Evolutionary conservation across 352 stramenopile species (phyloP).

Genomic region (Phytophthora sansomeana): DNA sequence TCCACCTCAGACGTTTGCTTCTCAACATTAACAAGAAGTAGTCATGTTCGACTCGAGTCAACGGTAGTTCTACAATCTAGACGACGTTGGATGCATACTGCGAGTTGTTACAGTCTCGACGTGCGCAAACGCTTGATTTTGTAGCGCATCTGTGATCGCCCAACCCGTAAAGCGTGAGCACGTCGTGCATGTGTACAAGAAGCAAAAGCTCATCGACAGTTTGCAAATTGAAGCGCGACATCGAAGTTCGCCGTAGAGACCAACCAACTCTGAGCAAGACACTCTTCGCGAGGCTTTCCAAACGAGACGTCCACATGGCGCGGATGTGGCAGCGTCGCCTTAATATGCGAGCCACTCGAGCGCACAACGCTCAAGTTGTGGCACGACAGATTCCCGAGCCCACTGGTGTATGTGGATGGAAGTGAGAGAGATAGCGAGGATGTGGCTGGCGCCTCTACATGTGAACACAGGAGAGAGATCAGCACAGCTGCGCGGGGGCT

Average conservation of each 20-base stretch:
- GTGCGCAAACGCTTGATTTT: constrained; percentile 13
- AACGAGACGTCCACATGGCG: constrained; percentile 23
- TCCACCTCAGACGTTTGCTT: too few species aligned
- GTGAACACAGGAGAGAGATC: constrained; percentile 20
- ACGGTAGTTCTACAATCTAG: too few species aligned
- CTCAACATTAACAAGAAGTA: too few species aligned
- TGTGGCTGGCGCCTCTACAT: constrained; percentile 27
- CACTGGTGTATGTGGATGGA: constrained; percentile 25
- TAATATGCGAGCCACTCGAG: constrained; percentile 14
- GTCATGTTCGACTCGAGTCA: too few species aligned
- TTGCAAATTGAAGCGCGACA: constrained; percentile 8
- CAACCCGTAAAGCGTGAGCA: too few species aligned
- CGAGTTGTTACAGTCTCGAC: not conserved
- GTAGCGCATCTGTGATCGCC: not conserved
- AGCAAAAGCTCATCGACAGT: constrained; percentile 5
- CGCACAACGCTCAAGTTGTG: constrained; percentile 15
- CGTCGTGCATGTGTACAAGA: not conserved
- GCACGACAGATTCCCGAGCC: constrained; percentile 25
- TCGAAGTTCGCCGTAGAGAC: constrained; percentile 20
- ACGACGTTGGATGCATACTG: not conserved
- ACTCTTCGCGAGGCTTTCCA: constrained; percentile 26
- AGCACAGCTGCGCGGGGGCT: constrained; percentile 18
- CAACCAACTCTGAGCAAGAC: constrained; percentile 14
- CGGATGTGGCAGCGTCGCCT: constrained; percentile 16
- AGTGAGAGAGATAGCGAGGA: constrained; percentile 36